Evolutionary conservation across 2,329 filamentous ascomycete genomes (phyloP), one percentile per base, ranked within the genome.

Genomic region (Claviceps pusilla): DNA sequence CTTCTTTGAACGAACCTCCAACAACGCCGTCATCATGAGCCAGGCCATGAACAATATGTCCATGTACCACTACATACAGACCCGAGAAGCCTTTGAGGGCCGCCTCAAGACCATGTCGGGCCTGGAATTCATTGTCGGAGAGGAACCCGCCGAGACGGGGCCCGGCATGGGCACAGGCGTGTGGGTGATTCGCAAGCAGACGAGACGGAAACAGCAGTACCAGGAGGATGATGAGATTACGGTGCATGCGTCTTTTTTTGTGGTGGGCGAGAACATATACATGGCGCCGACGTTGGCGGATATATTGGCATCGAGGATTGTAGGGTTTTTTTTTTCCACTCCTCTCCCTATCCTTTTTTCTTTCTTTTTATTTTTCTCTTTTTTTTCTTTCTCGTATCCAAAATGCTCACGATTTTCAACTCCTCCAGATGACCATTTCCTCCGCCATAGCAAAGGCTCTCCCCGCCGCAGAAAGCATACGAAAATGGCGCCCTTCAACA

Each of bases 111-210:
- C 76, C 55, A 85, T 85, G 82, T 76, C 77, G 1, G 82, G 82
- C 3, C 70, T 84, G 50, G 82, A 86, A 68, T 86, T 81, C 64
- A 73, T 83, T 51, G 80, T 86, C 52, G 79, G 79, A 42, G 77
- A 84, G 62, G 79, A 82, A 59, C 81, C 80, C 1, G 79, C 79
- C 33, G 80, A 84, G 65, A 80, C 76, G 61, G 77, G 74, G 0
- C 79, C 79, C 0, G 79, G 79, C n/a, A 81, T 78, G 45, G 82
- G 81, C 48, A 84, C 81, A 0, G 82, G 81, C 33, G 80, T 85
- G 9, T 86, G 82, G 82, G 78, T 84, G 33, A 83, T 86, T 60
- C 76, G 80, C 62, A 85, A 85, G 71, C 82, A 86, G 68, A 80
- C 76, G 31, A 71, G 82, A 51, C 73, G 77, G 57, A 82, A 83